Evolutionary conservation across 1,139 yeast genomes (phyloP), one percentile per base, ranked within the genome.

Genomic region (Candida glucosophila): DNA sequence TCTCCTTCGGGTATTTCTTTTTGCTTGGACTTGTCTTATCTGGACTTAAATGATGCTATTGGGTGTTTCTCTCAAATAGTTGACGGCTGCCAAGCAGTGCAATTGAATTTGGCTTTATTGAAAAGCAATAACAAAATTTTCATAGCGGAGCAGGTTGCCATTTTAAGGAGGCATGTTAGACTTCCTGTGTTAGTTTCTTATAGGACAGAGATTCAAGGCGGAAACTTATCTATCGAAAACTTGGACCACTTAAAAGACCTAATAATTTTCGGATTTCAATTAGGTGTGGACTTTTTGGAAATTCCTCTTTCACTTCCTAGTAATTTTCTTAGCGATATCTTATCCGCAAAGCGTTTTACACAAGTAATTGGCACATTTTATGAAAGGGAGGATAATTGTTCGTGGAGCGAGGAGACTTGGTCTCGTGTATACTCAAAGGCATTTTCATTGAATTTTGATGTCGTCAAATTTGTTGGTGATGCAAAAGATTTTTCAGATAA

Each of bases 331-430:
- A 49, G 47, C 20, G 48, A 44, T 26, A 41, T 63, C 8, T 39
- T 55, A 28, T 43, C 42, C 19, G 43, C 55, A 24, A 74, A 70
- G 43, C 71, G 73, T 5, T 66, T 59, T 47, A 76, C 94, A 10
- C 73, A 71, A 44, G 61, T 88, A 23, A 80, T 90, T 51, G 93
- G 86, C 9, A 80, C 95, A 2, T 82, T 77, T 42, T 90, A 80
- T 44, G 90, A 82, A 46, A 69, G 76, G 30, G 49, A 60, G 6
- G 92, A 83, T 16, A 46, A 55, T 11, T 60, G 67, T 47, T 58
- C 65, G 31, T 86, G 95, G 94, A 55, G 57, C 25, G 58, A 72
- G 37, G 59, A 73, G 12, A 83, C 75, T 43, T 85, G 95, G 94
- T 75, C 71, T 38, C 67, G 67, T 38, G 71, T 73, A 47, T 85